Evolutionary conservation across 129 eudicot species (phyloP), one percentile per base, ranked within the genome.

Genomic region (Escallonia herrerae): DNA sequence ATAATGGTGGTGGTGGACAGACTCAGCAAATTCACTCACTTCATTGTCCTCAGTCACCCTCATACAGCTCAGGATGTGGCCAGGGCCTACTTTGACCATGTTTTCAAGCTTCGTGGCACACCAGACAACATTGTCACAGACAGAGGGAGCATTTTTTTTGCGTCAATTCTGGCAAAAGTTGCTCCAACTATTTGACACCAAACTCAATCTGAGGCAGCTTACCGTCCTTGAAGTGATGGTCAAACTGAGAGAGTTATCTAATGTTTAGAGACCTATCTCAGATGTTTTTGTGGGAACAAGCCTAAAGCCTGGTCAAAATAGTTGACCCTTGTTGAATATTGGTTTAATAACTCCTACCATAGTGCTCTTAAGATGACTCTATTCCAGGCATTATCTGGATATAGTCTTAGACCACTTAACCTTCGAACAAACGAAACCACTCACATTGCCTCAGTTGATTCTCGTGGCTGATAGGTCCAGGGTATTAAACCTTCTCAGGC

Each of bases 151-250:
- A 5, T 67, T 5, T 74, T 74, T 74, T n/a, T 1, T 57, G 1
- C 67, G 74, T 53, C 1, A 3, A 0, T 67, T 74, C 38, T 74
- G 74, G 74, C 15, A 67, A 33, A 57, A 33, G 1, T 15, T 74
- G 1, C 67, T 74, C 13, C 58, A 49, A 7, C 7, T 51, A 0
- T 43, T 66, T 4, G 64, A 74, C 5, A 42, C 43, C 5, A 8
- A 49, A 3, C 45, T 67, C 1, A 2, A 22, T 0, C 14, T 65
- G n/a, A 10, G 40, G 52, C 78, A 4, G n/a, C n/a, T n/a, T 58
- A 73, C 37, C 78, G 58, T 44, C 67, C 77, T 2, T 63, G 64
- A 40, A 43, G 41, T 4, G 56, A 66, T 61, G 73, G 67, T 0
- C 73, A 72, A 10, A 72, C 41, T 55, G 48, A 47, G 49, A 4